Evolutionary conservation across 441 rosid species (phyloP).

Genomic region (Bruguiera hainesii): DNA sequence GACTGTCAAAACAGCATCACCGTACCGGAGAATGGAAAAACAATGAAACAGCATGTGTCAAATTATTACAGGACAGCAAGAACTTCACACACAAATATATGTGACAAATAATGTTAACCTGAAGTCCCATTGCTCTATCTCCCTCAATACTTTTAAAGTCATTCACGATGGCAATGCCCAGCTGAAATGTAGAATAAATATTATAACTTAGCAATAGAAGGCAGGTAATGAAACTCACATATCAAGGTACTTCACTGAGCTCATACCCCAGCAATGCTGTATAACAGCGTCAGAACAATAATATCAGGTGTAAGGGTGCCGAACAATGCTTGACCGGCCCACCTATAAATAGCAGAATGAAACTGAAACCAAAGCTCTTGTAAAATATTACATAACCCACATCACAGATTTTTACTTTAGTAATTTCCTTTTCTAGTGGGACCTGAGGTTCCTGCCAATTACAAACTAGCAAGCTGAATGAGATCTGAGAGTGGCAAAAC

Average conservation of each 20-base stretch:
- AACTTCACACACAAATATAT: background rate
- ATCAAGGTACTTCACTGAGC: background rate
- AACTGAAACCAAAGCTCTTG: constrained; percentile 7
- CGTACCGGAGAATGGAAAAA: constrained; percentile 1
- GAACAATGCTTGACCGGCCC: constrained; percentile 98
- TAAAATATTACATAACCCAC: constrained; percentile 5
- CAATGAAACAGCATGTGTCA: background rate
- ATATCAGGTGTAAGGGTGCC: constrained; percentile 93
- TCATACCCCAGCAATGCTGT: constrained; percentile 94
- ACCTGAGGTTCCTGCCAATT: background rate
- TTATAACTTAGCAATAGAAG: constrained; percentile 11
- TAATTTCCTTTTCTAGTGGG: background rate
- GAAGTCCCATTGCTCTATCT: constrained; percentile 92
- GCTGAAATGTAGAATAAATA: constrained; percentile 38
- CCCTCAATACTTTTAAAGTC: constrained; percentile 99
- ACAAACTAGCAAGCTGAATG: background rate
- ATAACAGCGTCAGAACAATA: constrained; percentile 83
- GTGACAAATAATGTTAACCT: constrained; percentile 36
- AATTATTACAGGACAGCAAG: constrained; percentile 7
- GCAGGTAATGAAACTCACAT: background rate
- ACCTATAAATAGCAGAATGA: constrained; percentile 47
- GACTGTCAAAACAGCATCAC: constrained; percentile 47
- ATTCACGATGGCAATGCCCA: constrained; percentile 93
- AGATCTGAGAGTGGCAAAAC: background rate
- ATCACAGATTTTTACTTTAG: background rate